Evolutionary conservation across 768 basidiomycete genomes (phyloP), one percentile per base, ranked within the genome.

Genomic region (Favolaschia claudopus): DNA sequence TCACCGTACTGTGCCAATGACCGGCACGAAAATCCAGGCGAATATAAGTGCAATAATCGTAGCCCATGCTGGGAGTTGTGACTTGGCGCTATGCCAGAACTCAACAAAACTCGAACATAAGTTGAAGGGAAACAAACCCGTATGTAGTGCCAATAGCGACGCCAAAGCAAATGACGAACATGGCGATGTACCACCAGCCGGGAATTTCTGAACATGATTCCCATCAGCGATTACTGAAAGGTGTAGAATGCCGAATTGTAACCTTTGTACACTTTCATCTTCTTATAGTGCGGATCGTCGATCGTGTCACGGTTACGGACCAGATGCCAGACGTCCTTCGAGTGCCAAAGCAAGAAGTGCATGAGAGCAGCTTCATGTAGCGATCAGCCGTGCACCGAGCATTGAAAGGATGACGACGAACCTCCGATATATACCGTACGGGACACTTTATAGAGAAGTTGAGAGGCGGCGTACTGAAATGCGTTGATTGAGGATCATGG

Each of bases 1-100:
- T n/a, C n/a, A n/a, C n/a, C n/a, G n/a, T n/a, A n/a, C n/a, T 1
- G 82, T 79, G 12, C 81, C 84, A 49, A 83, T 74, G 65, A 86
- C 77, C 9, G 83, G 75, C 20, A 81, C 72, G 22, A 77, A 81
- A 33, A 82, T 54, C 50, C 68, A 71, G 0, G 81, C 81, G 52
- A 88, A 74, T 27, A 85, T 61, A 31, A 86, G 64, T 7, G 83
- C 75, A 19, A 76, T 62, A 49, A 78, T 69, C n/a, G 76, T 68
- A 0, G 67, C 76, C 77, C 77, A 78, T 64, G 72, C 74, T 6
- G 77, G 77, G 3, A 78, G 63, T 22, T 74, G 74, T 5, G 74
- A 75, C 40, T 74, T 69, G 17, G 74, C 74, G 0, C 70, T n/a
- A n/a, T n/a, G n/a, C n/a, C n/a, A n/a, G n/a, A n/a, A n/a, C n/a